A percentile compares a stretch with the other conserved stretches of the same genome.
Conservation (phyloP, 345 rosid genomes). For the Stellera chamaejasme region DNA sequence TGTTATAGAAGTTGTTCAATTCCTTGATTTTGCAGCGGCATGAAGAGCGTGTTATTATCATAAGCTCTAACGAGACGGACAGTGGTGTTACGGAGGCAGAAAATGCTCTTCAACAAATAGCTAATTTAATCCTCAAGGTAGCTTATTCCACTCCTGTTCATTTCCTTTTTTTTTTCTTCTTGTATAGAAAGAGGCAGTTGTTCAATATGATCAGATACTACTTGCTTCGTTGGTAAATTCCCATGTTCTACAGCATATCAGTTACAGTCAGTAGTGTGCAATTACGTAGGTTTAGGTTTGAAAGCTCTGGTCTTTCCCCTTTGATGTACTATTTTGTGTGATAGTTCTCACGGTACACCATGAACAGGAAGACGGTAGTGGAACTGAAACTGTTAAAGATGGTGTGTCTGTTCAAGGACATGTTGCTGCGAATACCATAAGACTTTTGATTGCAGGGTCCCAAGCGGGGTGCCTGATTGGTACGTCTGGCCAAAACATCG, state of each 20-base stretch:
- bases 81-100: conserved; percentile 37
- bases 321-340: no score
- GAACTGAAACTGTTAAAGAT: conserved; percentile 21
- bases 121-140: conserved; percentile 44
- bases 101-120: conserved; percentile 51
- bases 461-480: conserved; percentile 62
- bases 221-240: no score
- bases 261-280: no score
- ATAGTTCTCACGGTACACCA: background rate
- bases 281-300: no score
- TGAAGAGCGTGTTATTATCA: conserved; percentile 69
- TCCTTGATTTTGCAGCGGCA: conserved; percentile 34
- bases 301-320: no score
- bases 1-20: background rate
- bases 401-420: conserved; percentile 29
- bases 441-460: conserved; percentile 56
- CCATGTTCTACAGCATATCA: no score
- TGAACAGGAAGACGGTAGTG: conserved; percentile 44
- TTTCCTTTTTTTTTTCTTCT: no score
- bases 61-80: conserved; percentile 51
- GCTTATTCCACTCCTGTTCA: background rate
- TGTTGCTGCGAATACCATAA: conserved; percentile 51
- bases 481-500: conserved; percentile 56
- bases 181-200: no score
- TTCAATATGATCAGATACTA: no score